Conservation (phyloP, 495 filamentous ascomycete species). For the Talaromyces thailandensis region DNA sequence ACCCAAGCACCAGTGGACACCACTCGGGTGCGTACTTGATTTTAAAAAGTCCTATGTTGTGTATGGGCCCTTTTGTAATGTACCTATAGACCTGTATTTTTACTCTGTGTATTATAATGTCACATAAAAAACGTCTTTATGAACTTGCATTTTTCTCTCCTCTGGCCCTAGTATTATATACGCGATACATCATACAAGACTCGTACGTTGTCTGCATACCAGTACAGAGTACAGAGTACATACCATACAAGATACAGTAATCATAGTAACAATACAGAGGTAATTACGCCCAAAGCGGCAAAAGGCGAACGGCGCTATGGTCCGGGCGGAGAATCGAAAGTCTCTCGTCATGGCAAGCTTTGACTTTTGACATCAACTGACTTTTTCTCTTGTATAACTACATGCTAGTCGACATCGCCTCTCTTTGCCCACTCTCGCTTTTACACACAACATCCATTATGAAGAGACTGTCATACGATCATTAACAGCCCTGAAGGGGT, state of each 20-base stretch:
- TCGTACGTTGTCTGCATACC: neutral
- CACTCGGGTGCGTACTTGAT: constrained; percentile 33
- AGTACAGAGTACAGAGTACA: neutral
- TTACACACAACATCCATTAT: neutral
- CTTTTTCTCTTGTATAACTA: neutral
- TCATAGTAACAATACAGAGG: neutral
- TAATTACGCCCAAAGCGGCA: neutral
- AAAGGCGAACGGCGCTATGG: neutral
- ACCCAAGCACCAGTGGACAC: constrained; percentile 21
- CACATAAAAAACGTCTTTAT: neutral
- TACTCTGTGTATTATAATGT: neutral
- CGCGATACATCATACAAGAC: neutral
- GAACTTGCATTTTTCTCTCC: neutral
- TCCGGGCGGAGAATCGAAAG: neutral
- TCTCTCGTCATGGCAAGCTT: neutral
- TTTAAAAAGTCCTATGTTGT: neutral
- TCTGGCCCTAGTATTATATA: neutral
- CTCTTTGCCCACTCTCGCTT: neutral
- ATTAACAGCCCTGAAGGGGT: neutral
- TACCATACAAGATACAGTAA: neutral
- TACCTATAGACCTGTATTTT: constrained; percentile 1
- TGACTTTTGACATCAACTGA: neutral
- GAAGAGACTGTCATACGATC: neutral
- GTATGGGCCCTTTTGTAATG: neutral
- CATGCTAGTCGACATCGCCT: neutral